A percentile compares a stretch with the other conserved stretches of the same genome.
phyloP scores from a whole-genome alignment of 306 rosid genomes.

The Psophocarpus tetragonolobus region DNA sequence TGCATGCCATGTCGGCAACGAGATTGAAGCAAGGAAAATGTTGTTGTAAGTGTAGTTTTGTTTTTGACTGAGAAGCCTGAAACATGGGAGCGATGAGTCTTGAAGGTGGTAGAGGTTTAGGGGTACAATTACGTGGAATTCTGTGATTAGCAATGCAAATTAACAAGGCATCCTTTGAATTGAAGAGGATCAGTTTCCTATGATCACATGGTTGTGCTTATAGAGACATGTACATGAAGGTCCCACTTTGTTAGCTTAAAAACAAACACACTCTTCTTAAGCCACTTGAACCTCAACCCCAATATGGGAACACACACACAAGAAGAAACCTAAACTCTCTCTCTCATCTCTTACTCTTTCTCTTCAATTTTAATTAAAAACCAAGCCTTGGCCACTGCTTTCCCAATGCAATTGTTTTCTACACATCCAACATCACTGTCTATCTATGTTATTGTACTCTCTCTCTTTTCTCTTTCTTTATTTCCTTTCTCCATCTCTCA shows the following conservation, averaged over 20 bases:
- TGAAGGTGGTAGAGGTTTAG: conserved; percentile 15
- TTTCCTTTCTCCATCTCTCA: not conserved
- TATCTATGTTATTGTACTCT: conserved; percentile 44
- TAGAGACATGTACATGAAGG: conserved; percentile 72
- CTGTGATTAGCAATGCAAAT: conserved; percentile 36
- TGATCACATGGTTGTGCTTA: conserved; percentile 82
- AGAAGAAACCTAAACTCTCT: conserved; percentile 36
- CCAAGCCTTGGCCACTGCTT: conserved; percentile 52
- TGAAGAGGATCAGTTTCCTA: conserved; percentile 44
- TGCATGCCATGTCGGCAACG: conserved; percentile 38
- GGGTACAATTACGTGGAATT: conserved; percentile 41
- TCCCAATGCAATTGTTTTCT: conserved; percentile 81
- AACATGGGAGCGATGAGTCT: conserved; percentile 42
- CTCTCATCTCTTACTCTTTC: not conserved
- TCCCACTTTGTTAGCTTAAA: conserved; percentile 83
- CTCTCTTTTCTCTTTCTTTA: conserved; percentile 24
- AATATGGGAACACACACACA: conserved; percentile 69
- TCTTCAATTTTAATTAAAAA: conserved; percentile 27
- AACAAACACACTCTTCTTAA: conserved; percentile 60
- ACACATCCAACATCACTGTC: conserved; percentile 73
- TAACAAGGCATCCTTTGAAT: not conserved
- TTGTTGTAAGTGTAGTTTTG: not conserved
- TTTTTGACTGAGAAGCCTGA: conserved; percentile 34
- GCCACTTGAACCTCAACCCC: conserved; percentile 81
- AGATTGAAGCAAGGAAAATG: not conserved